These are phyloP conservation scores for Scorias spongiosa DNA, from an alignment of 2,329 filamentous ascomycete genomes.

Conservation along the genomic window DNA sequence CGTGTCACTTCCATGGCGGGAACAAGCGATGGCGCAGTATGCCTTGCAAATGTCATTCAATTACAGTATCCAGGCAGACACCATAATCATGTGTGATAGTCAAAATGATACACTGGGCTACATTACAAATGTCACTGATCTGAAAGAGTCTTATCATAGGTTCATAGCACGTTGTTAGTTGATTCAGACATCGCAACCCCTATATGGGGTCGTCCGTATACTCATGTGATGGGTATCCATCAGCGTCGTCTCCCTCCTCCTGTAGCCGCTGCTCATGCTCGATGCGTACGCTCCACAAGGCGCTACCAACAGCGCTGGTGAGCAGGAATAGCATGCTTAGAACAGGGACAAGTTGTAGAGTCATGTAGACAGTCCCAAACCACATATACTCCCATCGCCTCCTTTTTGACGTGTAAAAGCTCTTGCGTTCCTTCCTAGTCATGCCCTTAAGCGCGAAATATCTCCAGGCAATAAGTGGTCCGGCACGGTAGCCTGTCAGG, in stretches of 20 bases:
- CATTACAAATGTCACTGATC: too few relatives aligned
- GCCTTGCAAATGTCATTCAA: too few relatives aligned
- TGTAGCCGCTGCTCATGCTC: constrained; percentile 38
- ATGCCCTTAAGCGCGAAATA: constrained; percentile 73
- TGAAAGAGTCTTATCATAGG: too few relatives aligned
- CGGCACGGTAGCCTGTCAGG: constrained; percentile 72
- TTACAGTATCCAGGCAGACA: too few relatives aligned
- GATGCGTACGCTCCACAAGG: constrained; percentile 69
- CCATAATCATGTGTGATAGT: too few relatives aligned
- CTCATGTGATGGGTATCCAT: constrained; percentile 11
- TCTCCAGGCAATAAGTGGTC: constrained; percentile 78
- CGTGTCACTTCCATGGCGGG: too few relatives aligned
- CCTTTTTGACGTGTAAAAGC: constrained; percentile 45
- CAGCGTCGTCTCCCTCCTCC: constrained; percentile 4
- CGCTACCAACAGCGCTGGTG: constrained; percentile 71
- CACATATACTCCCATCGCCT: constrained; percentile 74
- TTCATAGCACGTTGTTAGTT: too few relatives aligned
- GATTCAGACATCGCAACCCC: too few relatives aligned
- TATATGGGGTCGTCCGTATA: constrained; percentile 14
- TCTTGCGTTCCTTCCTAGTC: constrained; percentile 56
- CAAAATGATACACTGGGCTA: too few relatives aligned
- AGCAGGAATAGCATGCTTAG: constrained; percentile 90
- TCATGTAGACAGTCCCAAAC: constrained; percentile 77
- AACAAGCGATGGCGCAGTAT: too few relatives aligned
- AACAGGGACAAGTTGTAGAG: constrained; percentile 75